phyloP scores from a whole-genome alignment of 116 monocot species.

The Trichopus zeylanicus region DNA sequence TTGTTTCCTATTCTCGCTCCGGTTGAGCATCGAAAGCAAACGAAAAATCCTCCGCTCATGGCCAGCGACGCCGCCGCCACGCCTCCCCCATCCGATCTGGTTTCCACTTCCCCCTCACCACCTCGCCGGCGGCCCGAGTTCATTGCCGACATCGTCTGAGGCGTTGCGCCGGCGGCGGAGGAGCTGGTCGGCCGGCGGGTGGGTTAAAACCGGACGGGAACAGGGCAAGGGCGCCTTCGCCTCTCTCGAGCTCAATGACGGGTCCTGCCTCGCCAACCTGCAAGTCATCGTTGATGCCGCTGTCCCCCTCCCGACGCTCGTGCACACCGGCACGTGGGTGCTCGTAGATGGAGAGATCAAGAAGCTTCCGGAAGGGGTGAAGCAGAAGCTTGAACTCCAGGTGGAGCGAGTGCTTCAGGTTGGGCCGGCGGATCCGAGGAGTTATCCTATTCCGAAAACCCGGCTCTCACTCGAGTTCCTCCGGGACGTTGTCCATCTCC shows the following conservation, averaged over 20 bases:
- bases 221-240: slow-evolving; percentile 93
- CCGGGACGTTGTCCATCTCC: slow-evolving; percentile 69
- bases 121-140: slow-evolving; percentile 14
- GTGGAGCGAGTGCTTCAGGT: slow-evolving; percentile 62
- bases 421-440: slow-evolving; percentile 54
- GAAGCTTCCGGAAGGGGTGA: slow-evolving; percentile 78
- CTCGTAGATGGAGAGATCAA: slow-evolving; percentile 83
- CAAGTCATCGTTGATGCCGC: slow-evolving; percentile 79
- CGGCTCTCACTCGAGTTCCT: slow-evolving; percentile 74
- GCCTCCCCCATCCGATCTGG: too few species aligned
- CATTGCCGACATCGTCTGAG: slow-evolving; percentile 29
- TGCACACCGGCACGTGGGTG: slow-evolving; percentile 71
- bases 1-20: too few species aligned
- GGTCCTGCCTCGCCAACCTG: slow-evolving; percentile 70
- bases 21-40: too few species aligned
- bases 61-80: too few species aligned
- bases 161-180: slow-evolving; percentile 1
- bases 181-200: slow-evolving; percentile 62
- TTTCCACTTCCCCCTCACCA: too few species aligned
- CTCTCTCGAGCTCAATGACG: slow-evolving; percentile 93
- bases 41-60: too few species aligned
- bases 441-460: slow-evolving; percentile 84
- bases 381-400: slow-evolving; percentile 68
- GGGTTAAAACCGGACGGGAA: slow-evolving; percentile 93
- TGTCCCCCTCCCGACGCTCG: slow-evolving; percentile 56